phyloP scores from a whole-genome alignment of 2,329 filamentous ascomycete genomes.

The Aspergillus candidus region DNA sequence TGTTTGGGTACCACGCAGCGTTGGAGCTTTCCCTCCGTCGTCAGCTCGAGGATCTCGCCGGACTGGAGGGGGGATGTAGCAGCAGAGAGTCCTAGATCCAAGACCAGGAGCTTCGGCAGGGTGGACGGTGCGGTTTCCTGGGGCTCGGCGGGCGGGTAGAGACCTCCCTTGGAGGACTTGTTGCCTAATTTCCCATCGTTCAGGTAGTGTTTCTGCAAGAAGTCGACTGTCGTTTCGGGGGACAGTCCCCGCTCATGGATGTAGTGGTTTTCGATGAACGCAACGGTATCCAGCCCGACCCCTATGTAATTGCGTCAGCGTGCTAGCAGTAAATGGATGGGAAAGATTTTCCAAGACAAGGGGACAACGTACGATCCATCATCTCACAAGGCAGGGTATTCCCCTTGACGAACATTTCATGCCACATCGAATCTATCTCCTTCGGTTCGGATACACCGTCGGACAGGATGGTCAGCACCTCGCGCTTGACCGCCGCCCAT shows the following conservation, averaged over 20 bases:
- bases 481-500: slow-evolving; percentile 53
- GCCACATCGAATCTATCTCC: slow-evolving; percentile 46
- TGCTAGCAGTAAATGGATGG: too few species aligned
- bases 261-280: slow-evolving; percentile 50
- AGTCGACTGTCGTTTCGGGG: slow-evolving; percentile 38
- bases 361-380: slow-evolving; percentile 34
- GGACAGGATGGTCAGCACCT: slow-evolving; percentile 43
- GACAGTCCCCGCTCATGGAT: slow-evolving; percentile 43
- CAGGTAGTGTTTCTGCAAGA: slow-evolving; percentile 41
- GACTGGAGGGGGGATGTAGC: slow-evolving; percentile 6
- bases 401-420: slow-evolving; percentile 28
- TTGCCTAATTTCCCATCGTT: slow-evolving; percentile 42
- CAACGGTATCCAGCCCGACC: slow-evolving; percentile 49
- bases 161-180: slow-evolving; percentile 41
- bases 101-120: slow-evolving; percentile 10
- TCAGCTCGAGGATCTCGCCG: slow-evolving; percentile 16
- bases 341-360: too few species aligned
- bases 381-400: slow-evolving; percentile 29
- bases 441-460: slow-evolving; percentile 46
- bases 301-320: not conserved
- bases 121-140: not conserved
- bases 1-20: slow-evolving; percentile 11
- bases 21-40: slow-evolving; percentile 14
- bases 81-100: slow-evolving; percentile 21
- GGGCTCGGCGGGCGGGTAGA: slow-evolving; percentile 20